Percentiles rank a stretch among this genome's conserved stretches.
Conservation (phyloP, 2,329 filamentous ascomycete genomes). For the Sporothrix pseudoabietina region DNA sequence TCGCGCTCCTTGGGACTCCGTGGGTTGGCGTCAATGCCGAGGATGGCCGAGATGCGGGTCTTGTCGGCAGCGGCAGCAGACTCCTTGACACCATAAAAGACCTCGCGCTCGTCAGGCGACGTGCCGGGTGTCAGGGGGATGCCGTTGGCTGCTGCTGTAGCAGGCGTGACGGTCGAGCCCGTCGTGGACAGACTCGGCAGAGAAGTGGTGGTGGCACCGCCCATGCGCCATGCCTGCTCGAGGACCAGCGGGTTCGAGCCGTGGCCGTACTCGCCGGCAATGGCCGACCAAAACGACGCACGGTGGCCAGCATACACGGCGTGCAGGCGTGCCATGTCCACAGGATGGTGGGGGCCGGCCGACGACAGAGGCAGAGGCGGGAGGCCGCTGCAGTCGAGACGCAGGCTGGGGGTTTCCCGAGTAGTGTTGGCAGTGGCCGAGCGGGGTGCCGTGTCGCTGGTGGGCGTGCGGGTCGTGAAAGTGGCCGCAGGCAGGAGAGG, state of each 20-base stretch:
- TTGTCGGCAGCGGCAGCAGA: constrained; percentile 45
- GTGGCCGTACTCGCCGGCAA: constrained; percentile 71
- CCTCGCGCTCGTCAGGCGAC: constrained; percentile 54
- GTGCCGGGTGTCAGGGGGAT: constrained; percentile 58
- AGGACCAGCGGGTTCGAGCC: constrained; percentile 63
- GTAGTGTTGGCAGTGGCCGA: constrained; percentile 38
- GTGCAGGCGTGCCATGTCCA: constrained; percentile 68
- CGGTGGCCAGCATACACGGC: constrained; percentile 71
- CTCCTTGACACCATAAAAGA: constrained; percentile 43
- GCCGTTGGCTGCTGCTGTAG: background rate
- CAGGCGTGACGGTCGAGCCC: constrained; percentile 33
- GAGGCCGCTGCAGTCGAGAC: constrained; percentile 60
- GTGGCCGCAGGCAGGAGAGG: constrained; percentile 49
- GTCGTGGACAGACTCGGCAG: background rate
- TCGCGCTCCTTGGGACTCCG: constrained; percentile 60
- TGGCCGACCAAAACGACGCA: constrained; percentile 69
- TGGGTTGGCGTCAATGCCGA: constrained; percentile 62
- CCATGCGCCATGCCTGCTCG: constrained; percentile 67
- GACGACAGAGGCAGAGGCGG: constrained; percentile 43
- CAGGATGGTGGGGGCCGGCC: constrained; percentile 47
- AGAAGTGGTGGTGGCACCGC: constrained; percentile 42
- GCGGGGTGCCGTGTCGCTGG: constrained; percentile 46
- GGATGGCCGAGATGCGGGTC: constrained; percentile 64
- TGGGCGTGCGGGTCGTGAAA: constrained; percentile 40
- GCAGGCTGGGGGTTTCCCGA: constrained; percentile 46